A percentile compares a stretch with the other conserved stretches of the same genome.
Evolutionary conservation across 768 basidiomycete genomes (phyloP).

Genomic region (Sporobolomyces roseus): DNA sequence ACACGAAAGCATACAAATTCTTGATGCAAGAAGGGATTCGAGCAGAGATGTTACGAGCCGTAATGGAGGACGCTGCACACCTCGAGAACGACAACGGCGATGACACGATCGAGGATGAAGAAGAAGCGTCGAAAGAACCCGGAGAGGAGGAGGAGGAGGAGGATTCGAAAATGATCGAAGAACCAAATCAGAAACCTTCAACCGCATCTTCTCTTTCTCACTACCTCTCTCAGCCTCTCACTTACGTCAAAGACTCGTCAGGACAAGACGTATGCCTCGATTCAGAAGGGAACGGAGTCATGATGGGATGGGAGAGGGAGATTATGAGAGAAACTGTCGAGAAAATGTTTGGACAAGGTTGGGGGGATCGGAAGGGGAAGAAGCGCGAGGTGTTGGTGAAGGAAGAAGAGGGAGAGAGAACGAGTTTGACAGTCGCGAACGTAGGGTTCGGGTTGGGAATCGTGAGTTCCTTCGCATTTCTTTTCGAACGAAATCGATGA

Average conservation of each 20-base stretch:
- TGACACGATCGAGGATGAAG: slow-evolving; percentile 5
- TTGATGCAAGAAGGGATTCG: slow-evolving; percentile 92
- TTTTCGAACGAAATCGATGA: neutral
- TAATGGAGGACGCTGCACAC: slow-evolving; percentile 27
- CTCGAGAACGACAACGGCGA: slow-evolving; percentile 16
- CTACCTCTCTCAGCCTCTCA: slow-evolving; percentile 68
- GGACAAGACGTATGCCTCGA: slow-evolving; percentile 81
- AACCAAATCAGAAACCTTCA: slow-evolving; percentile 47
- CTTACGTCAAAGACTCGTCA: slow-evolving; percentile 63
- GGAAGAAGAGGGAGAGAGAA: slow-evolving; percentile 34
- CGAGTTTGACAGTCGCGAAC: slow-evolving; percentile 67
- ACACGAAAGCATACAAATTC: slow-evolving; percentile 64
- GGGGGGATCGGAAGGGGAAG: slow-evolving; percentile 23
- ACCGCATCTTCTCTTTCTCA: slow-evolving; percentile 47
- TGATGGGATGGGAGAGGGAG: slow-evolving; percentile 96
- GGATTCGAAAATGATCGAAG: slow-evolving; percentile 50
- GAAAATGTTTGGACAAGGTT: slow-evolving; percentile 56
- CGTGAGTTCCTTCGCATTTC: slow-evolving; percentile 37
- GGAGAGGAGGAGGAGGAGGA: neutral
- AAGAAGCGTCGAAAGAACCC: neutral
- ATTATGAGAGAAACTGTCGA: slow-evolving; percentile 82
- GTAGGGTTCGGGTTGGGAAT: slow-evolving; percentile 94
- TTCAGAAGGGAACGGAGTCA: slow-evolving; percentile 81
- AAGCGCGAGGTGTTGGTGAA: slow-evolving; percentile 45
- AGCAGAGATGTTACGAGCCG: slow-evolving; percentile 59